These are phyloP conservation scores for Stagonosporopsis cucurbitacearum DNA, from an alignment of 2,329 filamentous ascomycete genomes.

Conservation along the genomic window DNA sequence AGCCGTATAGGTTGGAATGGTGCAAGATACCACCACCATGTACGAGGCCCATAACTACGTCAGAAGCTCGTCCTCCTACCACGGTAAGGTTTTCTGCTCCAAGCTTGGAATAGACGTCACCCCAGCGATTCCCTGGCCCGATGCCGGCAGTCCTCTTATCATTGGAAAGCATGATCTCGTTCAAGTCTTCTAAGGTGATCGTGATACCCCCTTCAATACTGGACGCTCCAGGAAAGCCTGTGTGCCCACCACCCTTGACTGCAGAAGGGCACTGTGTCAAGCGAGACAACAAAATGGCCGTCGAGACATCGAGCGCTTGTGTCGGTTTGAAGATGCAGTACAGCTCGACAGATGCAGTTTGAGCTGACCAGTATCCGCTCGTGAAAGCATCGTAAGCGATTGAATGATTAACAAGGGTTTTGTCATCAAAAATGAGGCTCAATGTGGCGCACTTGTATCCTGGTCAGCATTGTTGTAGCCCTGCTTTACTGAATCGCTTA, in stretches of 20 bases:
- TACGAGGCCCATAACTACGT: constrained; percentile 30
- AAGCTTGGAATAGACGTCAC: constrained; percentile 37
- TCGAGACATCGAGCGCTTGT: constrained; percentile 26
- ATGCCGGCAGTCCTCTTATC: constrained; percentile 33
- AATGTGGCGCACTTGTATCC: too few species aligned
- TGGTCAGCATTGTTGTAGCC: too few species aligned
- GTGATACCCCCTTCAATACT: constrained; percentile 40
- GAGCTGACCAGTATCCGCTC: constrained; percentile 33
- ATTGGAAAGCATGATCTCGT: constrained; percentile 24
- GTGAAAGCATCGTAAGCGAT: constrained; percentile 26
- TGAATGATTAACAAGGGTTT: background rate
- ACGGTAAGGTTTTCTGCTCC: constrained; percentile 32
- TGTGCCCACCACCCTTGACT: constrained; percentile 45
- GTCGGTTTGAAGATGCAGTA: constrained; percentile 38
- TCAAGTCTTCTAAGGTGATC: constrained; percentile 33
- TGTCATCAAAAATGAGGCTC: too few species aligned
- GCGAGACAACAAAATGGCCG: constrained; percentile 27
- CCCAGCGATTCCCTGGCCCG: constrained; percentile 44
- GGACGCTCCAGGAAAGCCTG: constrained; percentile 33
- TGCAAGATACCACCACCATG: constrained; percentile 40
- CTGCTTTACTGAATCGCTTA: background rate
- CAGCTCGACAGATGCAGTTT: constrained; percentile 28
- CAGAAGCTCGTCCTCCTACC: constrained; percentile 38
- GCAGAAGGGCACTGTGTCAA: constrained; percentile 46
- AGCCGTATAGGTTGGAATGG: constrained; percentile 37